These are phyloP conservation scores for Hypocrella siamensis DNA, from an alignment of 2,329 filamentous ascomycete species.

Conservation along the genomic window DNA sequence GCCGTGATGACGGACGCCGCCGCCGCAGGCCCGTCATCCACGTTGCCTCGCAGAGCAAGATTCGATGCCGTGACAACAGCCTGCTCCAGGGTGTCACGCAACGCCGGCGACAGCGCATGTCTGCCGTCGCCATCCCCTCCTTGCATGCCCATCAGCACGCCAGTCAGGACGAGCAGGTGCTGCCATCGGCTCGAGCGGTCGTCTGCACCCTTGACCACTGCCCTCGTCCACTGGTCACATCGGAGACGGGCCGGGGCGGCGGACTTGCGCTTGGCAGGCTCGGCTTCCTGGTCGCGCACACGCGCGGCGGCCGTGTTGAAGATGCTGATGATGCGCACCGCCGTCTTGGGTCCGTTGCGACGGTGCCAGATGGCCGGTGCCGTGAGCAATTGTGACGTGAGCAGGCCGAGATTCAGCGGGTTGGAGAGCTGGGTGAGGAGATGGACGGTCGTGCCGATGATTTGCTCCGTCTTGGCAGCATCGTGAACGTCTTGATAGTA, in stretches of 20 bases:
- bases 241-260: slow-evolving; percentile 24
- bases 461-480: slow-evolving; percentile 33
- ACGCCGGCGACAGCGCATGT: slow-evolving; percentile 43
- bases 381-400: slow-evolving; percentile 56
- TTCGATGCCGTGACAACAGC: slow-evolving; percentile 64
- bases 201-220: slow-evolving; percentile 41
- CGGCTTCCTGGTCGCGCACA: slow-evolving; percentile 32
- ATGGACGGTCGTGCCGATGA: slow-evolving; percentile 49
- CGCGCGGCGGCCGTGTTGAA: slow-evolving; percentile 51
- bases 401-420: slow-evolving; percentile 56
- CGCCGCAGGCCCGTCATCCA: slow-evolving; percentile 23
- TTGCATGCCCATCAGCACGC: slow-evolving; percentile 64
- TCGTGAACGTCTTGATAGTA: slow-evolving; percentile 39
- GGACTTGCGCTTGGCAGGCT: slow-evolving; percentile 21
- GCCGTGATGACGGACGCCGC: slow-evolving; percentile 48
- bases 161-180: slow-evolving; percentile 66
- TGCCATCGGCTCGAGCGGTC: slow-evolving; percentile 57
- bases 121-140: slow-evolving; percentile 43
- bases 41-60: slow-evolving; percentile 44
- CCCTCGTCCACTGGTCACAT: slow-evolving; percentile 39
- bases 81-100: slow-evolving; percentile 53
- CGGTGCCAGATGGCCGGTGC: slow-evolving; percentile 56
- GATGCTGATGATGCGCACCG: slow-evolving; percentile 51
- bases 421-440: slow-evolving; percentile 57
- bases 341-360: slow-evolving; percentile 43